Evolutionary conservation across 306 rosid species (phyloP), one percentile per base, ranked within the genome.

Genomic region (Spatholobus suberectus): DNA sequence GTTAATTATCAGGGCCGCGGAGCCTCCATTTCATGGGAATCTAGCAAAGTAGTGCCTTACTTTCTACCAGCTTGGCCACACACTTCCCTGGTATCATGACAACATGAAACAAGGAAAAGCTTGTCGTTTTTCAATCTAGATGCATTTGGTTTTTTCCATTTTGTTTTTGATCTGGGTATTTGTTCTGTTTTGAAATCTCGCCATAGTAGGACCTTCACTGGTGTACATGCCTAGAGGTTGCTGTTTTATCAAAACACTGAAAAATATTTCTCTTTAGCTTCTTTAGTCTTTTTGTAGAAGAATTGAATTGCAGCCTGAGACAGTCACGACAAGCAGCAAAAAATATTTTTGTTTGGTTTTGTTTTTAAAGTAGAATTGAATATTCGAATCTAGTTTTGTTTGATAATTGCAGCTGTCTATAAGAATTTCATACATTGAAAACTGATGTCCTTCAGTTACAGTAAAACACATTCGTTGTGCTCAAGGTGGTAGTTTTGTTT

Each of bases 61-160:
- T 91, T 87, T 83, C 87, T 49, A 41, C 94, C 92, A 26, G 75
- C 89, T 18, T 93, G 97, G 97, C 93, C 97, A 41, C 27, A 27
- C 4, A 63, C 91, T 68, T 85, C 66, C 81, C 57, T 69, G 55
- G 77, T 75, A 49, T 38, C 51, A 2, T 58, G 34, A 76, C 20
- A 46, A 54, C 57, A 68, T 55, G 24, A 37, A 51, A 55, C 76
- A 65, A 11, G 77, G 62, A 21, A 76, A 67, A 76, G 38, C 80
- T 47, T 12, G 37, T 55, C 14, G 68, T 55, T 66, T 62, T 68
- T 10, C 65, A 85, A 65, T 61, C 14, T 73, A 55, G 49, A 47
- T 35, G 83, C n/a, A 13, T 12, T 3, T 17, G 63, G 40, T 52
- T 21, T 23, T 70, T 51, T 67, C 43, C 18, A 12, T 71, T 47